Conservation (phyloP, 176 grass and related monocot genomes). For the Carex myosuroides region DNA sequence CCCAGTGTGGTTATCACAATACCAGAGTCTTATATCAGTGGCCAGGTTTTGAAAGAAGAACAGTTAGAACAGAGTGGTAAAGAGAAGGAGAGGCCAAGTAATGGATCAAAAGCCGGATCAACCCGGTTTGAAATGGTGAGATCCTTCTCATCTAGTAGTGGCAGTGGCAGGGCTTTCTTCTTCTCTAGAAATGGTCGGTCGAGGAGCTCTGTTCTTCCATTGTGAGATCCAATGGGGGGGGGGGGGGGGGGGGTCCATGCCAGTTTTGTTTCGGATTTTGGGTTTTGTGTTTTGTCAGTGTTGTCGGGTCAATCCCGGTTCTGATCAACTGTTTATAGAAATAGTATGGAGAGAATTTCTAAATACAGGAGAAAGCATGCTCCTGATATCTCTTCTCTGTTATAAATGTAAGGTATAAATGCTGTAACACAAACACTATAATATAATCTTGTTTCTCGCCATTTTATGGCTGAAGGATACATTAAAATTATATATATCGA, state of each 20-base stretch:
- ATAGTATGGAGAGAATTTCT: constrained; percentile 10
- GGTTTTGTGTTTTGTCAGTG: not conserved
- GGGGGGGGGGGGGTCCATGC: not conserved
- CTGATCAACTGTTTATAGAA: constrained; percentile 15
- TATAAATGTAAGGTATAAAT: constrained; percentile 6
- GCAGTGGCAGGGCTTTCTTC: constrained; percentile 18
- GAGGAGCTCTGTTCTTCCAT: constrained; percentile 24
- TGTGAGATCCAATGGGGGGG: constrained; percentile 9
- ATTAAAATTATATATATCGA: not conserved
- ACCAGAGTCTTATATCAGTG: not conserved
- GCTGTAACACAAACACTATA: not conserved
- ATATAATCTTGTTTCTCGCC: not conserved
- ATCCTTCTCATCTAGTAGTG: constrained; percentile 20
- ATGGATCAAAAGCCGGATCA: not conserved
- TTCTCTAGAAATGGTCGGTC: constrained; percentile 20
- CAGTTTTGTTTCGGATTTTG: constrained; percentile 11
- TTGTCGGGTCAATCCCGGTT: not conserved
- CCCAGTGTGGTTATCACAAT: constrained; percentile 12
- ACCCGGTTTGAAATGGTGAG: constrained; percentile 9
- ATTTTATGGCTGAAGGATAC: not conserved
- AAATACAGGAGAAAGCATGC: constrained; percentile 6
- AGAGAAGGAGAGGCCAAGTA: constrained; percentile 3
- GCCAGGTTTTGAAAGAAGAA: not conserved
- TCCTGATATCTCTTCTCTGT: constrained; percentile 4
- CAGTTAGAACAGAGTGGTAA: not conserved